Conservation (phyloP, 441 rosid genomes). For the Populus hybrid region DNA sequence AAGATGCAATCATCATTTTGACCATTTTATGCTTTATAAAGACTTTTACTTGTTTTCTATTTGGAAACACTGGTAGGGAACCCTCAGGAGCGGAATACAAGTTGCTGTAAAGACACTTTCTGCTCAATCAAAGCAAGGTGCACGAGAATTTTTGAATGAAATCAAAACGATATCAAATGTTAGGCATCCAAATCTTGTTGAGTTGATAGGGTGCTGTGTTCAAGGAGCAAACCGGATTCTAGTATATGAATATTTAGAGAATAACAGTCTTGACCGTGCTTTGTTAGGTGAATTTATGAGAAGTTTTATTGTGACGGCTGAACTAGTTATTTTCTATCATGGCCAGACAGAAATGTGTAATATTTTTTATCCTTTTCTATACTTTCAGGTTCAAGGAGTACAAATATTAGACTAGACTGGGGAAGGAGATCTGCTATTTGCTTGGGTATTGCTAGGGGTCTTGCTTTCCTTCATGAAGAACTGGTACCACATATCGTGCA, state of each 20-base stretch:
- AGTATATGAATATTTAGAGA: conserved; percentile 81
- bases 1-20: not conserved
- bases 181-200: conserved; percentile 86
- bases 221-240: conserved; percentile 62
- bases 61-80: conserved; percentile 48
- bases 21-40: not conserved
- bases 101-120: conserved; percentile 87
- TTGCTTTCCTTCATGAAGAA: conserved; percentile 86
- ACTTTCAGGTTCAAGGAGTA: conserved; percentile 52
- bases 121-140: conserved; percentile 82
- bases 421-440: conserved; percentile 72
- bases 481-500: conserved; percentile 75
- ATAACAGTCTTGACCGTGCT: conserved; percentile 69
- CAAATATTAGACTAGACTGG: conserved; percentile 56
- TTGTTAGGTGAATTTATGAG: conserved; percentile 47
- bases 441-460: conserved; percentile 73
- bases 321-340: not conserved
- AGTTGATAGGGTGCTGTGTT: conserved; percentile 79
- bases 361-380: conserved; percentile 1
- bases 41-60: conserved; percentile 5
- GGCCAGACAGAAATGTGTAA: conserved; percentile 9
- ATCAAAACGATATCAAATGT: conserved; percentile 65
- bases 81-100: conserved; percentile 52
- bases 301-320: conserved; percentile 2
- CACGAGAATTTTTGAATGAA: conserved; percentile 76